Conservation (phyloP, 2,329 filamentous ascomycete genomes). For the Ascochyta viciae-villosae region DNA sequence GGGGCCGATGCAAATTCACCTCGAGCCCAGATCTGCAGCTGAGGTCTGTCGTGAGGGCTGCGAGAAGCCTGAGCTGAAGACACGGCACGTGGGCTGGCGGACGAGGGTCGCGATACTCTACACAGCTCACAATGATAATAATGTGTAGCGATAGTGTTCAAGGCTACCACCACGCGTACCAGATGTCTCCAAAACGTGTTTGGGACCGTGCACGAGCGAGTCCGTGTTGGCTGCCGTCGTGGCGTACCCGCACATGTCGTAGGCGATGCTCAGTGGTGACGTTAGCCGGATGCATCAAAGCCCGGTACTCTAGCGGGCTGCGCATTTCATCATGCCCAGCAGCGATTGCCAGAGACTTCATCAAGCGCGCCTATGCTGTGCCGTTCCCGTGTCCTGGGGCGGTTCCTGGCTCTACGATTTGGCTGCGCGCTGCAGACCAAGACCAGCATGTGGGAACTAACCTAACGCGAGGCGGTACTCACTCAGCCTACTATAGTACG, state of each 20-base stretch:
- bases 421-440: slow-evolving; percentile 9
- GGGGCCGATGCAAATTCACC: slow-evolving; percentile 7
- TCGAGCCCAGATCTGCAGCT: slow-evolving; percentile 10
- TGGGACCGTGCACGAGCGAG: slow-evolving; percentile 14
- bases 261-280: background rate
- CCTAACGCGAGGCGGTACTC: slow-evolving; percentile 1
- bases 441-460: slow-evolving; percentile 3
- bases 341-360: background rate
- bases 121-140: background rate
- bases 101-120: background rate
- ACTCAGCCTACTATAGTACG: slow-evolving; percentile 1
- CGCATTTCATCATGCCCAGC: slow-evolving; percentile 9
- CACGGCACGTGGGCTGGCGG: background rate
- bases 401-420: background rate
- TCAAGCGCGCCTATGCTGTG: slow-evolving; percentile 6
- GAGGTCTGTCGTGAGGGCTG: slow-evolving; percentile 1
- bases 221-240: slow-evolving; percentile 17
- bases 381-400: background rate
- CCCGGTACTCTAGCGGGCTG: background rate
- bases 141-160: slow-evolving; percentile 8
- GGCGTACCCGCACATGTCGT: background rate
- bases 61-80: slow-evolving; percentile 1
- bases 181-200: background rate
- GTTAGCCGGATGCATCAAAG: slow-evolving; percentile 6
- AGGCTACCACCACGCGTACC: slow-evolving; percentile 1